Conservation (phyloP, 306 rosid genomes). For the Acacia melanoxylon region DNA sequence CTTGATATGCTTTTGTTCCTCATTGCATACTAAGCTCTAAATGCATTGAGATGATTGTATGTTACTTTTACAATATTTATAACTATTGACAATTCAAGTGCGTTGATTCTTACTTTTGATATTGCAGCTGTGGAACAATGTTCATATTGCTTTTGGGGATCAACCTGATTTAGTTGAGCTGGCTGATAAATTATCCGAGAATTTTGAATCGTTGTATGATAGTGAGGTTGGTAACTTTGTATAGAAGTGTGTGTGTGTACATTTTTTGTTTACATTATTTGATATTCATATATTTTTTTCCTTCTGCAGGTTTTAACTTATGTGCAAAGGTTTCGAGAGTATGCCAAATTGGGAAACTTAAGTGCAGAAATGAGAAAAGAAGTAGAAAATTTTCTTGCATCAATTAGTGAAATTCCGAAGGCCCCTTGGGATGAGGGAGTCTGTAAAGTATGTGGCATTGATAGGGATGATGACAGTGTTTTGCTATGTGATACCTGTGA, state of each 20-base stretch:
- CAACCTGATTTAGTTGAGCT: constrained; percentile 86
- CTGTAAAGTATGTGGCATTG: constrained; percentile 98
- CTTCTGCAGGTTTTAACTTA: constrained; percentile 68
- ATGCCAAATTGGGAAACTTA: constrained; percentile 61
- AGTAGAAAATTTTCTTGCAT: constrained; percentile 58
- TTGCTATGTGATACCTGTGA: constrained; percentile 95
- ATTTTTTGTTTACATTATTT: constrained; percentile 22
- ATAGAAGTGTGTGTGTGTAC: neutral
- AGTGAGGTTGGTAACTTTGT: constrained; percentile 60
- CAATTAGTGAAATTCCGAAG: constrained; percentile 74
- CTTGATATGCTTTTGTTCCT: constrained; percentile 22
- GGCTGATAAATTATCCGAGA: constrained; percentile 75
- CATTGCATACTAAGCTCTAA: constrained; percentile 13
- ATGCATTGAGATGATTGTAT: constrained; percentile 3
- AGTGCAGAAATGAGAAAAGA: constrained; percentile 67
- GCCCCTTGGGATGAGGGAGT: constrained; percentile 99
- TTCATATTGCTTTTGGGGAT: constrained; percentile 82
- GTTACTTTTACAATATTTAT: constrained; percentile 7
- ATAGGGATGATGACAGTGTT: constrained; percentile 98
- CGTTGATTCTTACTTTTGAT: constrained; percentile 30
- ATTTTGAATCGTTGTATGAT: constrained; percentile 70
- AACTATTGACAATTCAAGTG: constrained; percentile 4
- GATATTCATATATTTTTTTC: constrained; percentile 21
- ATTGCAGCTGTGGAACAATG: constrained; percentile 89
- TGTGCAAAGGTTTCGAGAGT: constrained; percentile 57